Base-by-base conservation (phyloP, 768 basidiomycete species). In the Pisolithus sp. region DNA sequence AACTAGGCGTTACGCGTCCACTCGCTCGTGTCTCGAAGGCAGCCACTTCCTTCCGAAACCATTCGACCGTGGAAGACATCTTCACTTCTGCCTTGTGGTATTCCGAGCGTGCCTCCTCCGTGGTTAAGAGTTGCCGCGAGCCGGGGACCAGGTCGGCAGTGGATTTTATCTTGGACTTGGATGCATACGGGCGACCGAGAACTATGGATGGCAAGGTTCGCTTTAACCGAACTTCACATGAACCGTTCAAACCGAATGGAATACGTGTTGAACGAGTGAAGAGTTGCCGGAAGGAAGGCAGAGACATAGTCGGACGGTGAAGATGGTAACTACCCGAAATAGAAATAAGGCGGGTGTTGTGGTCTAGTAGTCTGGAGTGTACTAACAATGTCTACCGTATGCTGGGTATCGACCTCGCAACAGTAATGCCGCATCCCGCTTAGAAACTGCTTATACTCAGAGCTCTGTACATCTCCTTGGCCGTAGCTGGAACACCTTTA, bases 401-500 rank as follows among this genome's bases (percentile, higher is more conserved):
- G 64, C 89, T 92, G 7, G 93, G 93, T 49, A 93, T 82, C 7
- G 86, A 82, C 51, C 93, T 75, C 40, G 83, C 79, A 15, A 91
- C 84, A 0, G 94, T 98, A 64, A 97, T 83, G 10, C 93, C 93
- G 63, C 89, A 93, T 0, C 95, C 95, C 23, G 90, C 87, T 69
- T 98, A 98, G 59, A 96, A 66, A 2, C 94, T 95, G 42, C 76
- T 76, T 7, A 96, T 56, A 2, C 95, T 95, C 65, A 86, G 80
- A 18, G 77, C 79, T 39, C 64, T 67, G 64, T 86, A 95, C 75
- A 96, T 82, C 57, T 81, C 80, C 60, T 64, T 76, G 34, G 81
- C 83, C 47, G 82, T 88, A 31, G 48, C 60, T 37, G 63, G 50
- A 40, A 54, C 53, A 15, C 65, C 59, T 52, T 60, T 67, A 41